Conservation (phyloP, 768 basidiomycete species). For the Suillus occidentalis region DNA sequence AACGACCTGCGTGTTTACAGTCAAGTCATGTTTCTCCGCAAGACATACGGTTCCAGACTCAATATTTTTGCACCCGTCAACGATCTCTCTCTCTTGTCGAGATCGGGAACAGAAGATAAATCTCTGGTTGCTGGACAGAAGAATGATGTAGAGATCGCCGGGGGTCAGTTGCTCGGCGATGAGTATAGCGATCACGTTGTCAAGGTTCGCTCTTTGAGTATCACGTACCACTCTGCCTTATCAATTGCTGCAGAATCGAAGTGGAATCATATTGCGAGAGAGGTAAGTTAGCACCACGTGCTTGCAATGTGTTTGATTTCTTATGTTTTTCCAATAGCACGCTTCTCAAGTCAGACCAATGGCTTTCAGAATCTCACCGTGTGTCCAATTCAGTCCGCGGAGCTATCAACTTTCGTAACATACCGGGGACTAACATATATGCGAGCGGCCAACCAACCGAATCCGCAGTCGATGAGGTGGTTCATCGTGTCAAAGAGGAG, state of each 20-base stretch:
- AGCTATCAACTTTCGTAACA: slow-evolving; percentile 91
- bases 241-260: slow-evolving; percentile 65
- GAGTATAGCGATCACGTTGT: slow-evolving; percentile 96
- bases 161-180: slow-evolving; percentile 87
- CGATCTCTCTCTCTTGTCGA: slow-evolving; percentile 82
- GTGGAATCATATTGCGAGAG: slow-evolving; percentile 91
- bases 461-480: slow-evolving; percentile 82
- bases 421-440: slow-evolving; percentile 79
- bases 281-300: slow-evolving; percentile 48
- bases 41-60: slow-evolving; percentile 74
- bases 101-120: slow-evolving; percentile 56
- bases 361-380: slow-evolving; percentile 71
- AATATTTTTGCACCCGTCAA: slow-evolving; percentile 91
- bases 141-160: slow-evolving; percentile 71
- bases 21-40: slow-evolving; percentile 84
- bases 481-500: slow-evolving; percentile 56
- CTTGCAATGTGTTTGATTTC: slow-evolving; percentile 1
- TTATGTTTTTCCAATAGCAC: slow-evolving; percentile 46
- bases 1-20: slow-evolving; percentile 36
- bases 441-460: slow-evolving; percentile 90
- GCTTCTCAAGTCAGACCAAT: slow-evolving; percentile 90
- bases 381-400: slow-evolving; percentile 77
- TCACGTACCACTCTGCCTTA: not conserved
- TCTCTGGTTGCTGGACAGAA: slow-evolving; percentile 65
- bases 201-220: slow-evolving; percentile 49